Evolutionary conservation across 352 stramenopile species (phyloP), one percentile per base, ranked within the genome.

Genomic region (Plasmopara halstedii): DNA sequence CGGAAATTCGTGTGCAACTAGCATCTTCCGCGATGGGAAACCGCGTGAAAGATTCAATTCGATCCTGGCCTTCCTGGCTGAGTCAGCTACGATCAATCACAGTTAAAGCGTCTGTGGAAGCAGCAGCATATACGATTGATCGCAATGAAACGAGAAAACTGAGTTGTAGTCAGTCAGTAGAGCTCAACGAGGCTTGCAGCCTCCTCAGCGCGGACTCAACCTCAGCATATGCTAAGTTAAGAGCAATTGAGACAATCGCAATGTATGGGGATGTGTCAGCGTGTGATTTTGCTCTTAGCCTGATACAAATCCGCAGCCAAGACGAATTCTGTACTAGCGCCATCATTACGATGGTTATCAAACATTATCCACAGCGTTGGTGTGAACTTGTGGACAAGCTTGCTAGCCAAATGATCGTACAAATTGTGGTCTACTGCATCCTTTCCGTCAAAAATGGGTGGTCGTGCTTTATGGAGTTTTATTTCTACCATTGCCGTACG

Each of bases 401-500:
- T 27, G 62, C 62, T 5, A 83, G 80, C 14, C 60, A 83, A 15
- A 60, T 90, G 18, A 67, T 84, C 20, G 60, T 78, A 9, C 74
- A 89, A 23, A 74, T 89, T 8, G 48, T 83, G 32, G 62, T 82
- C 13, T 88, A 90, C 50, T 84, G 68, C 38, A 58, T 88, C 5
- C 47, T 88, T 14, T 52, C 81, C 23, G 78, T 89, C 21, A 74
- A 66, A 34, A 87, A 86, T 27, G 82, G 82, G 1, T 93, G 82
- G 82, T 73, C 89, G 51, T 68, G 89, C 50, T 73, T 88, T 20
- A 46, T 89, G 23, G 81, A 93, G 42, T 72, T 86, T 51, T 84
- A 82, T 55, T 92, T 87, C 46, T 79, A 55, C 31, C 58, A 83
- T 19, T 72, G 55, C 11, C 48, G 55, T 14, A 46, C 57, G 17